Evolutionary conservation across 768 basidiomycete species (phyloP).

Genomic region (Agrocybe praecox): DNA sequence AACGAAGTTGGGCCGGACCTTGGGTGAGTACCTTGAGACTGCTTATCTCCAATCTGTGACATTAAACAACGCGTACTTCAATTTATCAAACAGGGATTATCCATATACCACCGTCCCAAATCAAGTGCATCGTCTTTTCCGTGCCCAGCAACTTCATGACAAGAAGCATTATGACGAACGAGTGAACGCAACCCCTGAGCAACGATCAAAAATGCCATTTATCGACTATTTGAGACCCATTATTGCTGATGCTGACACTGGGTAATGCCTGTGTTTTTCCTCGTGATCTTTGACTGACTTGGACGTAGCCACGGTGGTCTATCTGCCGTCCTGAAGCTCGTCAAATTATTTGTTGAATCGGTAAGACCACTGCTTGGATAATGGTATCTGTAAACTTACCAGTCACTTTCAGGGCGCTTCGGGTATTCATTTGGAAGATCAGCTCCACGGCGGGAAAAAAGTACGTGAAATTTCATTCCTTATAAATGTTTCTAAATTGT

Average conservation of each 20-base stretch:
- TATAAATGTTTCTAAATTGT: conserved; percentile 2
- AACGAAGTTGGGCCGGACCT: conserved; percentile 94
- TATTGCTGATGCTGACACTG: conserved; percentile 94
- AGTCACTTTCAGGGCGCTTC: conserved; percentile 73
- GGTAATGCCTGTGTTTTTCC: conserved; percentile 47
- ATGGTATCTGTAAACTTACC: not conserved
- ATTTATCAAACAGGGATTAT: conserved; percentile 66
- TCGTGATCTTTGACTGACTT: conserved; percentile 11
- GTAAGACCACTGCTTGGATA: conserved; percentile 35
- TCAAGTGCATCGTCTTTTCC: conserved; percentile 89
- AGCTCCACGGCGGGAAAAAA: conserved; percentile 94
- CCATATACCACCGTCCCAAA: conserved; percentile 97
- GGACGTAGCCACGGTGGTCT: conserved; percentile 79
- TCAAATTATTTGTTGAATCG: conserved; percentile 93
- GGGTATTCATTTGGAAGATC: conserved; percentile 92
- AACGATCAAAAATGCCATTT: conserved; percentile 71
- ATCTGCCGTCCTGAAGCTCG: conserved; percentile 94
- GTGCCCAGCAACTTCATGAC: conserved; percentile 91
- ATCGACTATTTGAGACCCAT: conserved; percentile 91
- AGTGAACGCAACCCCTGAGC: conserved; percentile 61
- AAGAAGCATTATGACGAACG: conserved; percentile 92
- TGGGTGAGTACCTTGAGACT: conserved; percentile 56
- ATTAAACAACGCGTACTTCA: not conserved
- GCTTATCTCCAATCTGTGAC: not conserved
- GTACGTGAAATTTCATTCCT: conserved; percentile 28